Percentiles rank a stretch among this genome's conserved stretches.
Conservation (phyloP, 768 basidiomycete genomes). For the Tulasnella sp. region DNA sequence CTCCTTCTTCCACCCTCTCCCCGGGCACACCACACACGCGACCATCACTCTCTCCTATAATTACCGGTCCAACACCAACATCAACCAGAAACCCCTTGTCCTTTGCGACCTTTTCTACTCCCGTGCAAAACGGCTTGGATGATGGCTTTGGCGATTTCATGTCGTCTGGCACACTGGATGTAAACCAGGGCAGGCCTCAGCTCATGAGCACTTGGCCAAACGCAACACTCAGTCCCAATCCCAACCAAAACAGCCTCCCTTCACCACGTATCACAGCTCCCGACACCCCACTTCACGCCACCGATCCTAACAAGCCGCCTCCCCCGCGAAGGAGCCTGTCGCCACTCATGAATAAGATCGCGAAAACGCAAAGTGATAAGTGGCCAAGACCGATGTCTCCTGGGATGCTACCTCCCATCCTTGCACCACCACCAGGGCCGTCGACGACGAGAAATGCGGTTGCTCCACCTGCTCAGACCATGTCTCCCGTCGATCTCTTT, state of each 20-base stretch:
- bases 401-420: too few species aligned
- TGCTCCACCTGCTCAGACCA: too few species aligned
- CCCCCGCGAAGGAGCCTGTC: not conserved
- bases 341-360: conserved; percentile 2
- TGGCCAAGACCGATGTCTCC: conserved; percentile 13
- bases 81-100: not conserved
- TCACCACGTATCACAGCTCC: conserved; percentile 15
- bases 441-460: too few species aligned
- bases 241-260: not conserved
- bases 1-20: not conserved
- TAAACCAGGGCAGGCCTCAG: not conserved
- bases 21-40: conserved; percentile 20
- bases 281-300: conserved; percentile 6
- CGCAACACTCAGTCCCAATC: not conserved
- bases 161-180: not conserved
- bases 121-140: not conserved
- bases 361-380: conserved; percentile 5
- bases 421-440: too few species aligned
- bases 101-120: not conserved
- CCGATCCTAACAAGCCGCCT: conserved; percentile 2
- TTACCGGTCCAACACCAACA: not conserved
- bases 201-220: not conserved
- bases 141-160: conserved; percentile 12
- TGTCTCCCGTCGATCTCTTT: too few species aligned
- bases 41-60: not conserved